These are phyloP conservation scores for Cupressus sempervirens DNA, from an alignment of 75 land plant genomes.

Conservation along the genomic window DNA sequence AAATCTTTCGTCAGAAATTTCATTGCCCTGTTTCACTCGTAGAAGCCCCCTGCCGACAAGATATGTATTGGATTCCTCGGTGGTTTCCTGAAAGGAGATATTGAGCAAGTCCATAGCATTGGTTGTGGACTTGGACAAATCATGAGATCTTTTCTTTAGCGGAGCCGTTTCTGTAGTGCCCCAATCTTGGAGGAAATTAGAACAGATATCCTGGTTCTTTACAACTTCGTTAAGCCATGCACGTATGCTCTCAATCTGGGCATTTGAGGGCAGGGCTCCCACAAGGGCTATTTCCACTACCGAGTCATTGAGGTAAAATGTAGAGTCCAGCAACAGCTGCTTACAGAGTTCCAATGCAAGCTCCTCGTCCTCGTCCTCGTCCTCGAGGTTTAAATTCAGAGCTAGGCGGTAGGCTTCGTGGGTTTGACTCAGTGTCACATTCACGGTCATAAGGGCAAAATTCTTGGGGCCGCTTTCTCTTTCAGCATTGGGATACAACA, in stretches of 20 bases:
- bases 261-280: neutral
- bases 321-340: neutral
- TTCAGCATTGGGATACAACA: neutral
- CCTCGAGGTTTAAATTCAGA: neutral
- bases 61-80: too few species aligned
- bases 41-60: too few species aligned
- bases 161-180: too few species aligned
- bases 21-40: too few species aligned
- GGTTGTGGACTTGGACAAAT: too few species aligned
- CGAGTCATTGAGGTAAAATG: neutral
- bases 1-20: neutral
- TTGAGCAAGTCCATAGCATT: neutral
- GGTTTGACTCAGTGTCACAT: too few species aligned
- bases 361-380: too few species aligned
- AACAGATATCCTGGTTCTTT: neutral
- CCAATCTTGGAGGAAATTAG: neutral
- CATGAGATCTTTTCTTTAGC: neutral
- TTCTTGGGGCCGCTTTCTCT: neutral
- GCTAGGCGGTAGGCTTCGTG: too few species aligned
- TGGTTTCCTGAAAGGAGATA: neutral
- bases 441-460: neutral
- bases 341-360: neutral
- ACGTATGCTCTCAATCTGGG: neutral
- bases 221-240: neutral
- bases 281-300: neutral